Base-by-base conservation (phyloP, 306 rosid species). In the Leucaena leucocephala region DNA sequence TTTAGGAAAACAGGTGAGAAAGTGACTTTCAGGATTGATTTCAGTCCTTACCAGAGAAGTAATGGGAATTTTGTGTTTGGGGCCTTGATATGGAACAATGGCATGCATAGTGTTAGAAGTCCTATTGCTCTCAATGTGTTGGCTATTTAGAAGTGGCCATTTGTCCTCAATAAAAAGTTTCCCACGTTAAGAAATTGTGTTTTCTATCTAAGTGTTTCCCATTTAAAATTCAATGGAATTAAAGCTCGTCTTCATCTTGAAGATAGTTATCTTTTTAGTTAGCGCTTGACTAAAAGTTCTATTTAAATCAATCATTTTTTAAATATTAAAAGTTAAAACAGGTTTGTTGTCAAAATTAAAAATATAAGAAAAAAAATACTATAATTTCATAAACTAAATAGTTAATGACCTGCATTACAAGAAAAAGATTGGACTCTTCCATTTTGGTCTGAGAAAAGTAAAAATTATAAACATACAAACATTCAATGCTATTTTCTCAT, bases 11-110 rank as follows among this genome's bases (percentile, higher is more conserved):
- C 38, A 0, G 81, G 90, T 63, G 84, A 90, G 66, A 90, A 81
- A 64, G 36, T 66, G 71, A 81, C 84, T 38, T 92, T 84, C 78
- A 72, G 77, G 81, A 76, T 92, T 57, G 84, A 88, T 75, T 76
- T 92, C 34, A 44, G n/a, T 15, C 91, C 90, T 78, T 80, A 68
- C 58, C 79, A 69, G 67, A 82, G 73, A 49, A 92, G 89, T 79
- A 85, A 88, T 66, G 90, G 92, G 43, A 83, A 84, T 80, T 90
- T 90, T 83, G 90, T 92, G 80, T 87, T 92, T 86, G 94, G 94
- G 78, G 81, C 92, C 76, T 87, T 92, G 88, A 84, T 75, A 62
- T 92, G 97, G 91, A 85, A 74, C 54, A 90, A 88, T 68, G 89
- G 89, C 44, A 82, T 76, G 54, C 86, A 92, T 13, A 79, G 78